A percentile compares a stretch with the other conserved stretches of the same genome.
Evolutionary conservation across 2,329 filamentous ascomycete species (phyloP).

Genomic region (Venturia aucupariae): DNA sequence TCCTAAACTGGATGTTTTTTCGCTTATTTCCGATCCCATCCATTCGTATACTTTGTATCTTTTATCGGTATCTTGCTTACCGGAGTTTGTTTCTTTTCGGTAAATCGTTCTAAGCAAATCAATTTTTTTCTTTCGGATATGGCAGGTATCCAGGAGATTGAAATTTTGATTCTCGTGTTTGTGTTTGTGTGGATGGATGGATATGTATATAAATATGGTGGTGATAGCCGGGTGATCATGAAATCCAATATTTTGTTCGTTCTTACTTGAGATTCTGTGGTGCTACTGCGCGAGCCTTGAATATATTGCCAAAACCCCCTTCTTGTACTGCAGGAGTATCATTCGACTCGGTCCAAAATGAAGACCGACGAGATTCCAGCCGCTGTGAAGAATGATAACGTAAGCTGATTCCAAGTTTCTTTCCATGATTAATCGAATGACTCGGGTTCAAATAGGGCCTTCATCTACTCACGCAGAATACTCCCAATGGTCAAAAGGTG

Average conservation of each 20-base stretch:
- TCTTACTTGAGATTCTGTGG: neutral
- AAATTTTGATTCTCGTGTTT: too few species aligned
- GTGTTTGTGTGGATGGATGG: neutral
- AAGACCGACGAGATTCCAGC: conserved; percentile 33
- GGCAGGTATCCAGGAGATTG: neutral
- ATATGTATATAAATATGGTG: neutral
- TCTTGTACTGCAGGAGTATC: neutral
- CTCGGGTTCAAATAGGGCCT: conserved; percentile 23
- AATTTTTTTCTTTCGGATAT: neutral
- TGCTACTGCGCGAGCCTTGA: neutral
- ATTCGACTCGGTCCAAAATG: neutral
- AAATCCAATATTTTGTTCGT: neutral
- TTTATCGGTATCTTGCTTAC: too few species aligned
- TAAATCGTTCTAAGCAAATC: too few species aligned
- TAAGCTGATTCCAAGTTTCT: neutral
- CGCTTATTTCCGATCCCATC: neutral
- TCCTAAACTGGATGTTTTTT: neutral
- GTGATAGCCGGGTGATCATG: neutral
- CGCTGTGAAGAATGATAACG: conserved; percentile 40
- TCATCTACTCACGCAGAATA: conserved; percentile 42
- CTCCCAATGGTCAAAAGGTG: conserved; percentile 46
- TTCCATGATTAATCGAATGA: neutral
- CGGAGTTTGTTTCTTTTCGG: too few species aligned
- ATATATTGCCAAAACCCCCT: neutral
- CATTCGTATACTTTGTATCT: too few species aligned